A percentile compares a stretch with the other conserved stretches of the same genome.
phyloP scores from a whole-genome alignment of 768 basidiomycete genomes.

The Suillus americanus region DNA sequence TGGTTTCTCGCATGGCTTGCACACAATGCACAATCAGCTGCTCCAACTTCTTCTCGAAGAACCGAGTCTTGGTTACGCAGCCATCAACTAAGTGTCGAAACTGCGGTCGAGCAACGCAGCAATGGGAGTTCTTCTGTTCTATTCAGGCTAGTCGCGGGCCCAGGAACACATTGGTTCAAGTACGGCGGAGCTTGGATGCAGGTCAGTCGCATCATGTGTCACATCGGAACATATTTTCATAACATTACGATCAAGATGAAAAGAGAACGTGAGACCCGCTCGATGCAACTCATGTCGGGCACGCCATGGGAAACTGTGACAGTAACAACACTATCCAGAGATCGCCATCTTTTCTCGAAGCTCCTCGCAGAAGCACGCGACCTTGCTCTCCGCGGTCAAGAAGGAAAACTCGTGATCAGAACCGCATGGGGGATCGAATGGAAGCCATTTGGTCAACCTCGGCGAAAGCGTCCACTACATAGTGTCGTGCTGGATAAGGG shows the following conservation, averaged over 20 bases:
- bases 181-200: constrained; percentile 96
- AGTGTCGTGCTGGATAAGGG: constrained; percentile 88
- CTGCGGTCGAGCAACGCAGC: constrained; percentile 81
- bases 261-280: constrained; percentile 90
- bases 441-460: constrained; percentile 92
- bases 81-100: constrained; percentile 95
- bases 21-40: constrained; percentile 46
- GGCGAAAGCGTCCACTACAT: constrained; percentile 78
- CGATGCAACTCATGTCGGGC: constrained; percentile 89
- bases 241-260: constrained; percentile 62
- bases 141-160: constrained; percentile 95
- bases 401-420: constrained; percentile 94
- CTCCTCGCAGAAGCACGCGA: constrained; percentile 89
- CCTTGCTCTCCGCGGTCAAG: constrained; percentile 79
- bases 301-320: constrained; percentile 97
- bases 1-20: constrained; percentile 99
- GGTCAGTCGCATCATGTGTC: constrained; percentile 40
- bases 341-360: constrained; percentile 75
- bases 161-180: constrained; percentile 90
- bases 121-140: constrained; percentile 89
- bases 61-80: constrained; percentile 58
- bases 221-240: constrained; percentile 1
- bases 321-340: constrained; percentile 87
- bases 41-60: constrained; percentile 26
- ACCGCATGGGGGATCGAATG: constrained; percentile 98